phyloP scores from a whole-genome alignment of 495 filamentous ascomycete genomes.

The Tuber aestivum region DNA sequence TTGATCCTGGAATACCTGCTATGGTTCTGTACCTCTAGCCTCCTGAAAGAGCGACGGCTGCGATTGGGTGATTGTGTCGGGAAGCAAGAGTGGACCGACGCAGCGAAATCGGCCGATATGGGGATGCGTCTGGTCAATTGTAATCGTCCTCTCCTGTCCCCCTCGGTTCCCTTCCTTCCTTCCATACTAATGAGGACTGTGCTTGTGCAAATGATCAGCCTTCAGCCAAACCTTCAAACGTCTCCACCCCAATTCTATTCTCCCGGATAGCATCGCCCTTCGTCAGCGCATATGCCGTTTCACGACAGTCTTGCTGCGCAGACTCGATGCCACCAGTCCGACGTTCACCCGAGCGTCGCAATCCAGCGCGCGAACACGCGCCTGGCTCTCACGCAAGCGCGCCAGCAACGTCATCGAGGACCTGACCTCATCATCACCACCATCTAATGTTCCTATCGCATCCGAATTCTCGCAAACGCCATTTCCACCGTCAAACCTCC shows the following conservation, averaged over 20 bases:
- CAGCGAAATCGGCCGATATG: conserved; percentile 37
- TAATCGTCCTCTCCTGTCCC: conserved; percentile 8
- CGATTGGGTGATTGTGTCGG: conserved; percentile 26
- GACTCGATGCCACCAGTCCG: conserved; percentile 34
- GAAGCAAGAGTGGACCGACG: conserved; percentile 31
- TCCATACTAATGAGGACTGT: background rate
- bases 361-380: conserved; percentile 18
- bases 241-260: conserved; percentile 27
- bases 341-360: conserved; percentile 17
- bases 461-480: conserved; percentile 22
- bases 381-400: conserved; percentile 35
- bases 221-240: conserved; percentile 36
- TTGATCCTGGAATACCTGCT: conserved; percentile 40
- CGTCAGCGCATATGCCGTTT: conserved; percentile 39
- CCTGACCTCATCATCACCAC: conserved; percentile 9
- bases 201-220: conserved; percentile 13
- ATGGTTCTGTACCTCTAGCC: conserved; percentile 35
- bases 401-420: conserved; percentile 15
- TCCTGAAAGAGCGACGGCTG: conserved; percentile 32
- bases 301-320: conserved; percentile 30
- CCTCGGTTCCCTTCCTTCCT: background rate
- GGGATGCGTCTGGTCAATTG: conserved; percentile 37
- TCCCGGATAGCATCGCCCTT: conserved; percentile 30
- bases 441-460: background rate
- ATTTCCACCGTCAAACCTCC: conserved; percentile 20